Percentiles rank a stretch among this genome's conserved stretches.
These are phyloP conservation scores for Euphorbia schlechtendalii DNA, from an alignment of 441 rosid species.

Conservation along the genomic window DNA sequence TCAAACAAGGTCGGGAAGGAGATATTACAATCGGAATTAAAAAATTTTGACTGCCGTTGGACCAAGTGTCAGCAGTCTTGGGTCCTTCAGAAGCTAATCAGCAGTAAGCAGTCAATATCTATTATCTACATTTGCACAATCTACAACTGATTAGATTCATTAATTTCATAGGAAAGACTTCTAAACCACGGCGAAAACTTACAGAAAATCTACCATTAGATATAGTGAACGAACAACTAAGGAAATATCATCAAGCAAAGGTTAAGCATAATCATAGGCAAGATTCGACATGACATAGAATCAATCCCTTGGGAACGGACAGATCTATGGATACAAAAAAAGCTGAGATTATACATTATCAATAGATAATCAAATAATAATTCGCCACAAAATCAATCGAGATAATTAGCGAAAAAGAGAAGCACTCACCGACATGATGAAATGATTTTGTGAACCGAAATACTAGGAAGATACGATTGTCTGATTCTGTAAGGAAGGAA, in stretches of 20 bases:
- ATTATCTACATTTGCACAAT: background rate
- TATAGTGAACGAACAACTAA: background rate
- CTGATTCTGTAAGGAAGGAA: background rate
- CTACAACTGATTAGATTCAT: background rate
- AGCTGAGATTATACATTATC: background rate
- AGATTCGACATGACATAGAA: background rate
- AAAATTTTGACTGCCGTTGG: background rate
- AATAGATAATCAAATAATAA: constrained; percentile 1
- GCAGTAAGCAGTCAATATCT: background rate
- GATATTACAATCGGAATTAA: background rate
- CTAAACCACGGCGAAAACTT: background rate
- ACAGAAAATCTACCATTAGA: background rate
- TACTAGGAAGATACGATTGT: background rate
- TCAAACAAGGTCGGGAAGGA: background rate
- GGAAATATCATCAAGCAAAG: background rate
- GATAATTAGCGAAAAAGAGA: background rate
- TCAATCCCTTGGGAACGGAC: background rate
- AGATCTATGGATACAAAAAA: background rate
- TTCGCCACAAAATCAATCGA: background rate
- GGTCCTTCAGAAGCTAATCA: background rate
- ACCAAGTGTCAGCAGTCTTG: background rate
- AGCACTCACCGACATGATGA: constrained; percentile 16
- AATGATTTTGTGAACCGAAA: constrained; percentile 2
- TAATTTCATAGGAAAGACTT: background rate
- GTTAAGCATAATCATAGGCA: background rate